Evolutionary conservation across 352 stramenopile species (phyloP), one percentile per base, ranked within the genome.

Genomic region (Peronosclerospora sorghi): DNA sequence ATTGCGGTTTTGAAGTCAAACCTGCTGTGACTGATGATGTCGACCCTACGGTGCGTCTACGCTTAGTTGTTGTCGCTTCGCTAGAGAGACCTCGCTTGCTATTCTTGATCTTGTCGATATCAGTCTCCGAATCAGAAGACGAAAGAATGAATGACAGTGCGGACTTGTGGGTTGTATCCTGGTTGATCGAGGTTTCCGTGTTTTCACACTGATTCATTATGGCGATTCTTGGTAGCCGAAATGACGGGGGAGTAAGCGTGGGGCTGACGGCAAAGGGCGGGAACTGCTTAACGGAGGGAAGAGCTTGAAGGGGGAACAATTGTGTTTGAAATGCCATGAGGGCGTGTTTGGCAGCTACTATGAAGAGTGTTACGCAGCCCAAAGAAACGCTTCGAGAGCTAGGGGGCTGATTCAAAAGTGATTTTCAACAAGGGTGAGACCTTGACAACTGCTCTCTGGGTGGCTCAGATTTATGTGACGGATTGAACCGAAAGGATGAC

Each of bases 131-230:
- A 17, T 65, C 56, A 27, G 45, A 64, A 12, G 45, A 59, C 32
- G 54, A 68, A 28, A 68, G 29, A 40, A 68, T 68, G 32, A 68
- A 68, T 7, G 59, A 62, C 2, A 68, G 40, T 1, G 59, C 49
- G 2, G 49, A 37, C 38, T 68, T 68, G 50, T 68, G 43, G 12
- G 20, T 35, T 8, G 28, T 30, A 27, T 48, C 32, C 23, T 46
- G 39, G 24, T 56, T 60, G 41, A 21, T 26, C 0, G 28, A 44
- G 41, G 56, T 59, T 24, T 64, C 45, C 1, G 45, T 17, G 12
- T n/a, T 14, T 24, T 49, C 34, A 10, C 56, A 30, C 0, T 50
- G 41, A 21, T 61, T 36, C 51, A 65, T 61, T 21, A 51, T 47
- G 37, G 12, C 18, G 45, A 60, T 35, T 4, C 36, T 51, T 13